Base-by-base conservation (phyloP, 306 rosid species). In the Erythrophleum fordii region DNA sequence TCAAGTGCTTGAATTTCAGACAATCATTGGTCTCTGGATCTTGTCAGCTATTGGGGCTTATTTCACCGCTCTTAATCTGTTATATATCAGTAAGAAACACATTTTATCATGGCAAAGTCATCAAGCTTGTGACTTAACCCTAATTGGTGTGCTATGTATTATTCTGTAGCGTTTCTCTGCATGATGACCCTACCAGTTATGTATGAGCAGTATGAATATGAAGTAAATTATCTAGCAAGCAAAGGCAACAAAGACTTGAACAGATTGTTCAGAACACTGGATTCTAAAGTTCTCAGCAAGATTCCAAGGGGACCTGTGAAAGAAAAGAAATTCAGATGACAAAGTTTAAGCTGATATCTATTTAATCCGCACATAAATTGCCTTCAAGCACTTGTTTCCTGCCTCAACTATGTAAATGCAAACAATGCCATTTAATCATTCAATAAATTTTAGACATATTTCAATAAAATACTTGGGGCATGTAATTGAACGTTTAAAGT, bases 241-340 rank as follows among this genome's bases (percentile, higher is more conserved):
- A 83, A 72, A 86, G 85, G 94, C 72, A 81, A 69, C 78, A 85
- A 67, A 81, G 91, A 87, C 45, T 71, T 79, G 79, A 83, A 51
- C 83, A 83, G 82, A 59, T 60, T 85, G 77, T 84, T 80, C 86
- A 77, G 31, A 45, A 72, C 77, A 62, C 86, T 92, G 73, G 89
- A 88, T 26, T 80, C 81, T 59, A 81, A 62, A 26, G 61, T 90
- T 78, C 89, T 90, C 44, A 76, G 75, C 70, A 89, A 88, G 86
- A 92, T 92, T 80, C 97, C 95, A 13, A 87, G 89, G 81, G 90
- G 90, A 80, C 90, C 91, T 25, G 85, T 73, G 11, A 90, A 87
- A 82, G 66, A 82, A 72, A 85, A 75, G 73, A 77, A 79, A 79
- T 62, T 41, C 69, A 81, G 22, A 53, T 81, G 82, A 85, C 8